These are phyloP conservation scores for Talaromyces sp. DNA, from an alignment of 2,329 filamentous ascomycete species.

Conservation along the genomic window DNA sequence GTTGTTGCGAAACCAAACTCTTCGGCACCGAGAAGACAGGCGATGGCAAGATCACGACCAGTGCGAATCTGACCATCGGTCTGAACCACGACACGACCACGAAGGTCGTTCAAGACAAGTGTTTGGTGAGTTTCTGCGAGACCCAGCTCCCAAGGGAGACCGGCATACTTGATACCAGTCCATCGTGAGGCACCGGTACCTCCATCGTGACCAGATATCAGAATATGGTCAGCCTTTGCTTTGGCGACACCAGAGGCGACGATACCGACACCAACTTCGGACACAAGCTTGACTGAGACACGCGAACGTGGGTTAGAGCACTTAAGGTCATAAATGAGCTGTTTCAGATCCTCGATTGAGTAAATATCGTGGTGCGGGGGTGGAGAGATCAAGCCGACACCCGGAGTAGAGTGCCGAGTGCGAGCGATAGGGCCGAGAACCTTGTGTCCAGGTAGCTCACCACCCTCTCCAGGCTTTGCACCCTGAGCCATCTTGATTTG, in stretches of 20 bases:
- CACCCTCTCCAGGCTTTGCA: conserved; percentile 95
- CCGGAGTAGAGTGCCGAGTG: conserved; percentile 93
- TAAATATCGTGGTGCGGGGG: conserved; percentile 98
- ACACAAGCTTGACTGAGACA: conserved; percentile 96
- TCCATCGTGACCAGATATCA: conserved; percentile 96
- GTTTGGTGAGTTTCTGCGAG: conserved; percentile 97
- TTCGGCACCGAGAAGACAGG: conserved; percentile 93
- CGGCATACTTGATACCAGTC: conserved; percentile 97
- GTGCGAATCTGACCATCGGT: conserved; percentile 94
- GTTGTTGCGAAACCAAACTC: conserved; percentile 97
- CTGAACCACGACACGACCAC: conserved; percentile 93
- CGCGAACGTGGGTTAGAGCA: conserved; percentile 90
- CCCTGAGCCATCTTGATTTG: conserved; percentile 99
- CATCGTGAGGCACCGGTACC: conserved; percentile 95
- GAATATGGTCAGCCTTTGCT: conserved; percentile 93
- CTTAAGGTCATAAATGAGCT: conserved; percentile 96
- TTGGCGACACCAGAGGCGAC: conserved; percentile 97
- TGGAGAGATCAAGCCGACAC: conserved; percentile 93
- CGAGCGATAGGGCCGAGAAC: conserved; percentile 91
- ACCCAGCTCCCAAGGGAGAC: conserved; percentile 94
- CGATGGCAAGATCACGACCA: conserved; percentile 90
- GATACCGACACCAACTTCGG: conserved; percentile 95
- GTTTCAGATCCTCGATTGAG: conserved; percentile 96
- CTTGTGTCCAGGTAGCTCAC: conserved; percentile 95
- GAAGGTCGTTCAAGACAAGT: conserved; percentile 89